Evolutionary conservation across 495 filamentous ascomycete genomes (phyloP), one percentile per base, ranked within the genome.

Genomic region (Echria macrotheca): DNA sequence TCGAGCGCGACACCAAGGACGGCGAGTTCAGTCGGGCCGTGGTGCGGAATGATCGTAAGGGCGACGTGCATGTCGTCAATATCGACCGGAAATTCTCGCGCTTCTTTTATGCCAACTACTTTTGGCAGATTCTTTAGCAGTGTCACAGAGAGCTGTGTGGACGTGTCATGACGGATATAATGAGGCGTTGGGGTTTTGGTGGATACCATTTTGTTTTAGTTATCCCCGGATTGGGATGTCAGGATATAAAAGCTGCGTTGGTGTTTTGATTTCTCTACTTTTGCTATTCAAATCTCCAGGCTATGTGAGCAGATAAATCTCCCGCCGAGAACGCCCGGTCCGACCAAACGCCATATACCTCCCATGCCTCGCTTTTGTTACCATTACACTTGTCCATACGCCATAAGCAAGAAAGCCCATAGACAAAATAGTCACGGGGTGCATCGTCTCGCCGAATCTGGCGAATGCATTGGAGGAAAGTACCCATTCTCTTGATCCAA

Each of bases 81-180:
- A 83, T 98, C 53, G 91, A 96, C 59, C 79, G 85, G 40, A 95
- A 91, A 67, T 89, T 96, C 60, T 90, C 87, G 47, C 77, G 81
- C 47, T 89, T 84, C 68, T 97, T 94, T 64, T 96, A 98, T 62
- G 85, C 90, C 19, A 93, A 95, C 57, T 95, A 95, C 58, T 91
- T 98, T 59, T 98, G 93, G 93, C 79, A 85, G 59, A 87, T 77
- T n/a, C 76, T 95, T 65, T 89, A 68, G 46, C 8, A 24, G 28
- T 1, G 7, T 32, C 2, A 10, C 6, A 5, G 17, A 24, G 14
- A 6, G 12, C 0, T 12, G 32, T n/a, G 19, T 11, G 1, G 31
- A 26, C 1, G 32, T 5, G 9, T 6, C 12, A 6, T 5, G n/a
- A 22, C 9, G 15, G 22, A 2, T 9, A 12, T 22, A 26, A 11